phyloP scores from a whole-genome alignment of 1,139 yeast species.

The Lodderomyces parapsilosis region DNA sequence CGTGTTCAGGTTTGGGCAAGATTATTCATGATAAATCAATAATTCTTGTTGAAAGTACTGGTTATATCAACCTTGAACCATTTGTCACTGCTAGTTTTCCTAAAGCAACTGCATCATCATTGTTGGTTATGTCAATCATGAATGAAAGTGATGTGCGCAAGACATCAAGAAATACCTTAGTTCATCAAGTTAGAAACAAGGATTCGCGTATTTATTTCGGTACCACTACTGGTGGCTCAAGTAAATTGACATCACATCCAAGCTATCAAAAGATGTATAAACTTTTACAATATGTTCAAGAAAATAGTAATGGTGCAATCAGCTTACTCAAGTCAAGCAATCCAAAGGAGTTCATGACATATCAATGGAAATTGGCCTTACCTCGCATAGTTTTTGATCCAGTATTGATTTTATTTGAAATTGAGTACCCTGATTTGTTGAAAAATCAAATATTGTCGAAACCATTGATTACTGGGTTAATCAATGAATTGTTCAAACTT shows the following conservation, averaged over 20 bases:
- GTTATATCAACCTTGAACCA: constrained; percentile 70
- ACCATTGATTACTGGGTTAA: constrained; percentile 78
- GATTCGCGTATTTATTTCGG: constrained; percentile 46
- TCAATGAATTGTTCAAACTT: constrained; percentile 70
- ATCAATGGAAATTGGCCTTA: constrained; percentile 83
- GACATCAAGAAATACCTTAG: constrained; percentile 22
- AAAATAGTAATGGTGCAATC: constrained; percentile 29
- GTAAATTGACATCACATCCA: constrained; percentile 10
- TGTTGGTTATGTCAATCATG: constrained; percentile 55
- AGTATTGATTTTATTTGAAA: constrained; percentile 69
- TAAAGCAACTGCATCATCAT: constrained; percentile 20
- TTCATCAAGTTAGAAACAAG: constrained; percentile 28
- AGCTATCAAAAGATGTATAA: constrained; percentile 31
- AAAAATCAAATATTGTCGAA: constrained; percentile 72
- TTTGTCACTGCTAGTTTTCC: constrained; percentile 46
- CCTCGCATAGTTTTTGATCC: constrained; percentile 80
- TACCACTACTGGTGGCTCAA: constrained; percentile 19
- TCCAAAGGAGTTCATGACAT: constrained; percentile 61
- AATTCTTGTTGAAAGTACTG: constrained; percentile 65
- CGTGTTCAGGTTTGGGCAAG: constrained; percentile 27
- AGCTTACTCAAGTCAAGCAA: constrained; percentile 51
- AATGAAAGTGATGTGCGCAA: constrained; percentile 62
- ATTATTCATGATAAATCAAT: constrained; percentile 38
- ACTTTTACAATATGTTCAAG: constrained; percentile 35
- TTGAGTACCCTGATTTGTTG: constrained; percentile 58